These are phyloP conservation scores for Chaetoceros tenuissimus DNA, from an alignment of 108 stramenopile genomes.

Conservation along the genomic window DNA sequence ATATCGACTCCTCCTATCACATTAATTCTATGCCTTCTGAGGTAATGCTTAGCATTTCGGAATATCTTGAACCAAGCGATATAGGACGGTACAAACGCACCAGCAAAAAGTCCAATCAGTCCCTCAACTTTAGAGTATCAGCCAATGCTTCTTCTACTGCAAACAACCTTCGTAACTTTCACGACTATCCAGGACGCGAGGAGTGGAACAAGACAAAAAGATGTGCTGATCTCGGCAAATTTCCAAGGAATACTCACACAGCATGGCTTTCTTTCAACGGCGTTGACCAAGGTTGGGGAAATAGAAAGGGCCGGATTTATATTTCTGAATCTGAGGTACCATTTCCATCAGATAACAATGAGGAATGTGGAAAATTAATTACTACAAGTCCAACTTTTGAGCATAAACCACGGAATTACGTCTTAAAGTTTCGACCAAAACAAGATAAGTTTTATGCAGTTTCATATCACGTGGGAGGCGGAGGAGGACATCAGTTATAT, in stretches of 20 bases:
- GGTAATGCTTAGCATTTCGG: too few relatives aligned
- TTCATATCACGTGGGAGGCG: not conserved
- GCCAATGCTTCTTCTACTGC: too few relatives aligned
- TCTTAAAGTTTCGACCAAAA: not conserved
- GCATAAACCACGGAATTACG: not conserved
- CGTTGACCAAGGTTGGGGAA: not conserved
- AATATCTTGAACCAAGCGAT: too few relatives aligned
- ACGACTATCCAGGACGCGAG: too few relatives aligned
- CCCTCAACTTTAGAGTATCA: too few relatives aligned
- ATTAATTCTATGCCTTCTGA: too few relatives aligned
- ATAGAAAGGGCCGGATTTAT: not conserved
- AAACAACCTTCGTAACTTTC: too few relatives aligned
- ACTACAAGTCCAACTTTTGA: not conserved
- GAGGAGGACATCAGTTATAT: not conserved
- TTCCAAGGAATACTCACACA: not conserved
- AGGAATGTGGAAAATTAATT: not conserved
- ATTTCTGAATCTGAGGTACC: not conserved
- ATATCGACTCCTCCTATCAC: too few relatives aligned
- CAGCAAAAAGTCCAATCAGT: too few relatives aligned
- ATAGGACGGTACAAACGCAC: too few relatives aligned
- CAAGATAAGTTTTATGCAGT: not conserved
- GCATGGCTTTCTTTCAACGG: not conserved
- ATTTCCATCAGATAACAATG: not conserved
- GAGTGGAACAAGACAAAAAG: too few relatives aligned
- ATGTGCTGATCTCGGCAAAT: too few relatives aligned